Evolutionary conservation across 225 moss, liverwort and hornwort genomes (phyloP), one percentile per base, ranked within the genome.

Genomic region (Marchantia polymorpha): DNA sequence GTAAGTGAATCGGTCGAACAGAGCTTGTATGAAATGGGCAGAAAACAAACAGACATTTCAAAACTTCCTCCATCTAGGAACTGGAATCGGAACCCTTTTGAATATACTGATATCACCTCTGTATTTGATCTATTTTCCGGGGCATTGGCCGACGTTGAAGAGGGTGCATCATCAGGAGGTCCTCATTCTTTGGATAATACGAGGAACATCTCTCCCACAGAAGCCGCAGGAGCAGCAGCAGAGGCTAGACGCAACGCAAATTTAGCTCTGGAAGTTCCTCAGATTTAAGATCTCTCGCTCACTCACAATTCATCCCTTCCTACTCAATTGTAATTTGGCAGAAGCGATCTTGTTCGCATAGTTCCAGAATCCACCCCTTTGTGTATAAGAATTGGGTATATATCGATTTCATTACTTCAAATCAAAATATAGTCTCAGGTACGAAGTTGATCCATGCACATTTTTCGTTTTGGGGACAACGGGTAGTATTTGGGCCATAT

Each of bases 1-100:
- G 91, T 96, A 31, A 83, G 60, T 65, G 96, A 96, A 39, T 91
- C 96, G 15, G 96, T 96, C 77, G 96, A 96, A 88, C 94, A 94
- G 81, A 96, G 88, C 79, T 85, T 96, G n/a, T 96, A 87, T 77
- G 89, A 89, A 63, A 87, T 96, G 66, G 90, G 94, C 71, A 86
- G 85, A 67, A 86, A 86, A 19, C 93, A 91, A 83, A 78, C 75
- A 58, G 63, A 84, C 25, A 84, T 83, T 30, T 67, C 84, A 76
- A 79, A 88, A 9, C 85, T 87, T 80, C 79, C 84, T 82, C 84
- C 84, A 30, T 73, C 54, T 31, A 83, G 74, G 67, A 88, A 79
- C 75, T 59, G 83, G 12, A 90, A 90, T 77, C 81, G 77, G 10
- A 87, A 84, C 51, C 77, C 76, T 47, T 89, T 96, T 14, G 92